Evolutionary conservation across 1,284 basidiomycete genomes (phyloP).

Genomic region (Cronartium quercuum): DNA sequence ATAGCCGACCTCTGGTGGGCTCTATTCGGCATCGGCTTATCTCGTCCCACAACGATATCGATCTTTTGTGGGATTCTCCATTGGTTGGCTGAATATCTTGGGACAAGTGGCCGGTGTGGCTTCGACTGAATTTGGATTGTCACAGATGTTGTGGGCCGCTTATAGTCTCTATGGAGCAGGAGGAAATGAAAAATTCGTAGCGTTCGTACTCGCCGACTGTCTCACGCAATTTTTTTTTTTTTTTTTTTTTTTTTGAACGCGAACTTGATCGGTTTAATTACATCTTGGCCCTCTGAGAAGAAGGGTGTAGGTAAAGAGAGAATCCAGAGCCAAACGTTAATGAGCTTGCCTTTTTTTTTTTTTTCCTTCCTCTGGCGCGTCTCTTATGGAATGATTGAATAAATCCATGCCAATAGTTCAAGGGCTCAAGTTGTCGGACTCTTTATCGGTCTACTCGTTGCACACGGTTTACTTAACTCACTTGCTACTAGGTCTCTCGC

Average conservation of each 20-base stretch:
- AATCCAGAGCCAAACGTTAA: conserved; percentile 45
- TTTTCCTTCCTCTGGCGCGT: conserved; percentile 41
- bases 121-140: conserved; percentile 80
- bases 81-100: conserved; percentile 67
- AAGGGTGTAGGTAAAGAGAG: conserved; percentile 56
- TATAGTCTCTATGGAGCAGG: conserved; percentile 44
- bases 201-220: conserved; percentile 47
- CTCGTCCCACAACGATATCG: conserved; percentile 64
- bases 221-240: not conserved
- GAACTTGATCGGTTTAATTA: no score
- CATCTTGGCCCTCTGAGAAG: no score
- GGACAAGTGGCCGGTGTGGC: conserved; percentile 76
- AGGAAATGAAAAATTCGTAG: conserved; percentile 46
- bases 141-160: conserved; percentile 81
- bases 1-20: conserved; percentile 73
- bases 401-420: conserved; percentile 43
- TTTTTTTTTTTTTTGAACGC: not conserved
- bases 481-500: conserved; percentile 74
- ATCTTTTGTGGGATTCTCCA: conserved; percentile 54
- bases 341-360: conserved; percentile 39
- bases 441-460: conserved; percentile 62
- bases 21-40: conserved; percentile 70
- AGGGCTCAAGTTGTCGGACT: conserved; percentile 68
- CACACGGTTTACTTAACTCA: conserved; percentile 75
- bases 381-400: conserved; percentile 43